A percentile compares a stretch with the other conserved stretches of the same genome.
Conservation (phyloP, 805 yeast genomes). For the Yamadazyma laniorum region DNA sequence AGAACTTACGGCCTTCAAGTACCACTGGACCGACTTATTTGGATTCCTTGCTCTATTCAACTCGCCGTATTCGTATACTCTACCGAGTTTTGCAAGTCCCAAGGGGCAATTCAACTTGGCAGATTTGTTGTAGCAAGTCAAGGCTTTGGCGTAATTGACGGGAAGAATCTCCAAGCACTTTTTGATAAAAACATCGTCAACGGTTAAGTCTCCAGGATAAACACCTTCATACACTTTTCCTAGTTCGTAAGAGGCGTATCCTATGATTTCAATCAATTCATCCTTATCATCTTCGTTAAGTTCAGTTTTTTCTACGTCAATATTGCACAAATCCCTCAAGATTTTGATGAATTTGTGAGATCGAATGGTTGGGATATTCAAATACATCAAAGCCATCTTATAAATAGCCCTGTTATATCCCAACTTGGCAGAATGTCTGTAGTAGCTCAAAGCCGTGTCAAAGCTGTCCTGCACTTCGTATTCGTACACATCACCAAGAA, state of each 20-base stretch:
- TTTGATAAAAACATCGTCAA: constrained; percentile 35
- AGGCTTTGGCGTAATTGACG: constrained; percentile 41
- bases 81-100: constrained; percentile 42
- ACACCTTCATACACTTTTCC: constrained; percentile 45
- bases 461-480: constrained; percentile 27
- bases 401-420: constrained; percentile 47
- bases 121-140: constrained; percentile 40
- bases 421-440: constrained; percentile 37
- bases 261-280: constrained; percentile 41
- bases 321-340: constrained; percentile 35
- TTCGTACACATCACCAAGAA: constrained; percentile 41
- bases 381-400: constrained; percentile 36
- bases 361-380: constrained; percentile 33
- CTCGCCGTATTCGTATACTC: constrained; percentile 43
- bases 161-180: constrained; percentile 37
- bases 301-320: constrained; percentile 33
- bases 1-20: constrained; percentile 38
- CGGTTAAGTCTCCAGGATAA: constrained; percentile 41
- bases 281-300: constrained; percentile 38
- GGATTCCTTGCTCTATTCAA: constrained; percentile 39
- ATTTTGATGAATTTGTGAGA: constrained; percentile 35
- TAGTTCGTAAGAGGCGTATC: constrained; percentile 39
- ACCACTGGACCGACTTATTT: constrained; percentile 45
- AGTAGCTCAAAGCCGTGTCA: constrained; percentile 32
- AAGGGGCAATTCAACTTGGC: constrained; percentile 39